Base-by-base conservation (phyloP, 169 alveolate genomes). In the Eimeria sp. region DNA sequence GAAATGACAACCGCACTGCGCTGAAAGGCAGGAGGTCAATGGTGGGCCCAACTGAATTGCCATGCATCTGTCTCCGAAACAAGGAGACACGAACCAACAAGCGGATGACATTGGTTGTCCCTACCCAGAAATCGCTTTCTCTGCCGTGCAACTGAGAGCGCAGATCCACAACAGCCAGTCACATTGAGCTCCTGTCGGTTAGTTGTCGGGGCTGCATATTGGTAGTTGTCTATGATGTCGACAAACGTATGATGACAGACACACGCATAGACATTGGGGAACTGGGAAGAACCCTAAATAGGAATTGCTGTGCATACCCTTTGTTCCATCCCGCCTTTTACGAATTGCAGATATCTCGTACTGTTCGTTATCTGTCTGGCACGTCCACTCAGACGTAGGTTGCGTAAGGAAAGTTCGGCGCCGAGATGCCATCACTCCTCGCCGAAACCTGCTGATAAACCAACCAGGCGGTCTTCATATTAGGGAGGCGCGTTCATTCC, bases 321-420 rank as follows among this genome's bases (percentile, higher is more conserved):
- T 64, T 46, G 91, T 85, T 85, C 91, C 91, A 33, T 85, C 91
- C 58, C 91, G 64, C 76, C 91, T 20, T 60, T 33, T 85, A 54
- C 91, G 91, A 11, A 33, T 40, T 16, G 64, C 46, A 8, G 52
- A 58, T 18, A 33, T 11, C 6, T 33, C 77, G 33, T 58, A n/a
- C 3, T 40, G 62, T 62, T 85, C 91, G 0, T 16, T 76, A 6
- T 30, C 43, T 18, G 77, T 68, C 56, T 85, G 37, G 37, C 27
- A 16, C 25, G 91, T n/a, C 74, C 77, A 33, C 37, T 85, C 91
- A 8, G 78, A 37, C 4, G 49, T 30, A 56, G 91, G 91, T 18
- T 58, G 91, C 33, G 91, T 85, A 30, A 85, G 91, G 77, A 85
- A 85, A 10, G 91, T 85, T 85, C 91, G 64, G 23, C 77, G 46